These are phyloP conservation scores for Knufia fluminis DNA, from an alignment of 2,329 filamentous ascomycete genomes.

Conservation along the genomic window DNA sequence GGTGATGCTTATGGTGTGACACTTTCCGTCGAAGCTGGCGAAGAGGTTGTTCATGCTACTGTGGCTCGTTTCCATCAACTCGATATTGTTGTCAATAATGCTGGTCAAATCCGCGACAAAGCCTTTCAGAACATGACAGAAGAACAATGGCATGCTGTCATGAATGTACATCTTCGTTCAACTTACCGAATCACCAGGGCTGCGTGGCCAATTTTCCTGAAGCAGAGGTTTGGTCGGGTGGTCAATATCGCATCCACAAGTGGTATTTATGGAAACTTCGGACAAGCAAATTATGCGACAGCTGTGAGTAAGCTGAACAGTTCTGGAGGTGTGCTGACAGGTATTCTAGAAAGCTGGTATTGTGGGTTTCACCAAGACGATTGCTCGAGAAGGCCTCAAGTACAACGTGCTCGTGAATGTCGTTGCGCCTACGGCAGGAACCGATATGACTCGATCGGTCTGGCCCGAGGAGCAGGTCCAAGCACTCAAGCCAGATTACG, in stretches of 20 bases:
- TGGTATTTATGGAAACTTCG: constrained; percentile 98
- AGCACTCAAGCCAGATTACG: constrained; percentile 91
- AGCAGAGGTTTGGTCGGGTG: constrained; percentile 95
- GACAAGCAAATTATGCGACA: constrained; percentile 92
- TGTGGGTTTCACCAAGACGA: constrained; percentile 82
- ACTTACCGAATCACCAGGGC: constrained; percentile 97
- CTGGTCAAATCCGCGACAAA: constrained; percentile 94
- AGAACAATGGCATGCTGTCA: constrained; percentile 79
- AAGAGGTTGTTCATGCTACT: constrained; percentile 77
- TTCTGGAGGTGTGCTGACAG: constrained; percentile 6
- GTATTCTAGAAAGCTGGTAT: constrained; percentile 78
- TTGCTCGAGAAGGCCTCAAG: constrained; percentile 86
- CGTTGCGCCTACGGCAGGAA: constrained; percentile 93
- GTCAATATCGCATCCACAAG: constrained; percentile 94
- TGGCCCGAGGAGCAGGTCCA: constrained; percentile 97
- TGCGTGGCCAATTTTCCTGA: constrained; percentile 92
- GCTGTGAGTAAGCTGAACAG: constrained; percentile 49
- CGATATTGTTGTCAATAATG: constrained; percentile 95
- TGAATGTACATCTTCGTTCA: constrained; percentile 83
- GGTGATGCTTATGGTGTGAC: constrained; percentile 87
- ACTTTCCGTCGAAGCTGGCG: constrained; percentile 85
- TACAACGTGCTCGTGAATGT: constrained; percentile 98
- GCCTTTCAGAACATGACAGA: constrained; percentile 97
- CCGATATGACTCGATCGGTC: constrained; percentile 85
- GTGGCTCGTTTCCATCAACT: constrained; percentile 88